phyloP scores from a whole-genome alignment of 176 grass and related monocot genomes.

The Oryza nivara region DNA sequence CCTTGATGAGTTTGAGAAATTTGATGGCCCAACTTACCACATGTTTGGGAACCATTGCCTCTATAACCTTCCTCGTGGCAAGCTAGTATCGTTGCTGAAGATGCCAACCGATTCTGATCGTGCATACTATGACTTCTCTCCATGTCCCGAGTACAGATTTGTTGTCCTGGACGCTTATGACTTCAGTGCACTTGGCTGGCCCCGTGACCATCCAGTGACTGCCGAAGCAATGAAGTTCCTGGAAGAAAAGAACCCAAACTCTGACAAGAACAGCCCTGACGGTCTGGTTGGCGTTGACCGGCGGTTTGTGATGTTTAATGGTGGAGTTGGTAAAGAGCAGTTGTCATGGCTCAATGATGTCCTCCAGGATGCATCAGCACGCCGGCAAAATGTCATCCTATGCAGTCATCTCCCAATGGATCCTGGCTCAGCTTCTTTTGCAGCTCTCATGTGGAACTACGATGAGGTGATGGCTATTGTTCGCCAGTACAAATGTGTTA shows the following conservation, averaged over 20 bases:
- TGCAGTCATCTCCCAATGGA: constrained; percentile 90
- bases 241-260: constrained; percentile 75
- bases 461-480: constrained; percentile 85
- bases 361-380: constrained; percentile 49
- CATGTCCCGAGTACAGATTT: constrained; percentile 60
- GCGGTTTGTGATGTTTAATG: constrained; percentile 90
- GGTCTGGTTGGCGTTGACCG: constrained; percentile 60
- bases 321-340: constrained; percentile 76
- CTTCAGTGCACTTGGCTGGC: constrained; percentile 87
- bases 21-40: constrained; percentile 76
- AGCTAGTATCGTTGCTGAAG: constrained; percentile 74
- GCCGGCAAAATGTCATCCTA: constrained; percentile 64
- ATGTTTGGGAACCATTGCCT: constrained; percentile 99
- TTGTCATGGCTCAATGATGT: constrained; percentile 72
- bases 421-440: constrained; percentile 52
- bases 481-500: constrained; percentile 74
- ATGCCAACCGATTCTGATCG: constrained; percentile 52
- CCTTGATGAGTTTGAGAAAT: constrained; percentile 74
- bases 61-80: constrained; percentile 80
- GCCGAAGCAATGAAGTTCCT: constrained; percentile 60
- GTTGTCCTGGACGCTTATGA: constrained; percentile 85
- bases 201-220: constrained; percentile 59
- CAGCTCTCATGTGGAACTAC: constrained; percentile 88
- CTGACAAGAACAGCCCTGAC: constrained; percentile 83
- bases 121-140: constrained; percentile 86